Base-by-base conservation (phyloP, 495 filamentous ascomycete genomes). In the Aspergillus sclerotioniger region DNA sequence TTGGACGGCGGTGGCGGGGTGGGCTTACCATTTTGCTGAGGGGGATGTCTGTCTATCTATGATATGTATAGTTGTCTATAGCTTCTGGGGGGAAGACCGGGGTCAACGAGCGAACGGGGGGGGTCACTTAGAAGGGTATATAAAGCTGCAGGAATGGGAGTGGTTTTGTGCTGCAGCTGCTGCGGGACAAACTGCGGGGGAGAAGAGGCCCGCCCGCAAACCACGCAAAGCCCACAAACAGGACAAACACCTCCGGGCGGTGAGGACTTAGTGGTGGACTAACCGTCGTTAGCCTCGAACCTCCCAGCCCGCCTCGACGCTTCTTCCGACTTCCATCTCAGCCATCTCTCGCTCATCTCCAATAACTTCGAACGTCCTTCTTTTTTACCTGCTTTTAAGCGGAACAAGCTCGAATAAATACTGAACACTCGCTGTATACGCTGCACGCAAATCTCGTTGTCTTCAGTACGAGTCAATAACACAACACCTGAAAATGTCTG, bases 401-500 rank as follows among this genome's bases (percentile, higher is more conserved):
- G 8, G 5, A 16, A 7, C n/a, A 15, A 47, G 15, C 16, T 16
- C 21, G 12, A 13, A 16, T 17, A 8, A 50, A 20, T 8, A 16
- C 25, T 25, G 16, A 28, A 2, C 28, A 3, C 15, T 8, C 47
- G 25, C 6, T 29, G 33, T 48, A 16, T n/a, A 21, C 19, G 31
- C 48, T 13, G 10, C 47, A 16, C 17, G 31, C 43, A 41, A 20
- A 8, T 6, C 32, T 56, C n/a, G 28, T 51, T 16, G 8, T 9
- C 6, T 31, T 25, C 31, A 32, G 15, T 15, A 50, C 47, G 25
- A n/a, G 16, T 15, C 12, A 50, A 31, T 31, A 28, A 16, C 25
- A 50, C 20, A n/a, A n/a, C 5, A 6, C 12, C 20, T 25, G 57
- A 84, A 62, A 56, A 79, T 79, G 76, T 76, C 88, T 78, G 82